These are phyloP conservation scores for Didymella lethalis DNA, from an alignment of 2,329 filamentous ascomycete species.

Conservation along the genomic window DNA sequence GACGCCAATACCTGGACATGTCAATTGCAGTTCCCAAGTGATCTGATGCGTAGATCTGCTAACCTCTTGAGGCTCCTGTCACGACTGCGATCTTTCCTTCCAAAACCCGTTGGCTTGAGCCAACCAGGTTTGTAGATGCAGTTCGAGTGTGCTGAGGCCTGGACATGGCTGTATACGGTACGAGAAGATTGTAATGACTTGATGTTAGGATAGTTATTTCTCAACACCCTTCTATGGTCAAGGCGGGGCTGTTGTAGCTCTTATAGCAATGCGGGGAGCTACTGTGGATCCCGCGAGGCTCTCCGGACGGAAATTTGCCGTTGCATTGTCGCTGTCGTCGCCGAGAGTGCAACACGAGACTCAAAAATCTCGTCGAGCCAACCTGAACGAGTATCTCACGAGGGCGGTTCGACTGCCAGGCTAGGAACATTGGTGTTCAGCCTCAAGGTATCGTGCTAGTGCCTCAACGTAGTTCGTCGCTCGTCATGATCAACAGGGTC, in stretches of 20 bases:
- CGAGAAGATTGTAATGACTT: not conserved
- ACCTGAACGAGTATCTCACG: slow-evolving; percentile 12
- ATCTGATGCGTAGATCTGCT: not conserved
- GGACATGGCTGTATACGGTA: slow-evolving; percentile 45
- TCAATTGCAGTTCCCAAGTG: slow-evolving; percentile 10
- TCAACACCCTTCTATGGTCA: slow-evolving; percentile 1
- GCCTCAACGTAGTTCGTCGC: slow-evolving; percentile 14
- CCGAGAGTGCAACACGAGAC: slow-evolving; percentile 17
- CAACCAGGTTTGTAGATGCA: slow-evolving; percentile 51
- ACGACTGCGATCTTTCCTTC: slow-evolving; percentile 81
- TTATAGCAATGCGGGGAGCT: slow-evolving; percentile 24
- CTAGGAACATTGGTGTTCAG: slow-evolving; percentile 15
- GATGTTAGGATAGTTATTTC: not conserved
- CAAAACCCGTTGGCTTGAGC: slow-evolving; percentile 48
- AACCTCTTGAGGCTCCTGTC: slow-evolving; percentile 80
- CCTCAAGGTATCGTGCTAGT: slow-evolving; percentile 14
- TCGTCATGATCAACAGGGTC: slow-evolving; percentile 21
- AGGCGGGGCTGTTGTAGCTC: slow-evolving; percentile 14
- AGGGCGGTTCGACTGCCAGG: slow-evolving; percentile 3
- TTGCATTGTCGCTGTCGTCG: slow-evolving; percentile 16
- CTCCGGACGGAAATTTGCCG: slow-evolving; percentile 23
- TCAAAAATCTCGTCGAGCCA: slow-evolving; percentile 7
- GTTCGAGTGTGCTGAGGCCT: slow-evolving; percentile 48
- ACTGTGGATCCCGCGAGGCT: slow-evolving; percentile 18
- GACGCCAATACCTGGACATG: slow-evolving; percentile 72